phyloP scores from a whole-genome alignment of 73 alveolate genomes.

The Stentor roeselii region DNA sequence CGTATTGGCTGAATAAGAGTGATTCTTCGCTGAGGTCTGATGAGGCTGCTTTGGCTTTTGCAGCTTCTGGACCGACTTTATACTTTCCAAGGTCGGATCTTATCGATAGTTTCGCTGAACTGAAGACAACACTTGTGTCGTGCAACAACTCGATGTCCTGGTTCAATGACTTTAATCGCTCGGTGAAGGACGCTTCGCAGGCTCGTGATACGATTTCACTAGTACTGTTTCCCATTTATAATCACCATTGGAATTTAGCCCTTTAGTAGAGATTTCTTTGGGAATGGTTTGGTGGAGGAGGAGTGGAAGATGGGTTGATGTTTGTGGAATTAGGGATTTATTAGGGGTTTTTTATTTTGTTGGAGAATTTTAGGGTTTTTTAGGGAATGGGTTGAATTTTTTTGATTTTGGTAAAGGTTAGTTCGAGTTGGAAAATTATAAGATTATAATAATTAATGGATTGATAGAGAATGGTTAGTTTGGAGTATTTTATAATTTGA shows the following conservation, averaged over 20 bases:
- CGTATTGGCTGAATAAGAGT: neutral
- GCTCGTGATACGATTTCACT: constrained; percentile 25
- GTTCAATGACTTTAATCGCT: neutral
- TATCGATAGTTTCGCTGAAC: neutral
- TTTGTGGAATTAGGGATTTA: too few species aligned
- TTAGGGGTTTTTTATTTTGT: too few species aligned
- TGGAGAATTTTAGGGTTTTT: too few species aligned
- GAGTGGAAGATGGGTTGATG: too few species aligned
- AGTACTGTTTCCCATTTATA: constrained; percentile 22
- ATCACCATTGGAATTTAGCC: constrained; percentile 18
- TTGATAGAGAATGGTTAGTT: too few species aligned
- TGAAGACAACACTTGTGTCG: neutral
- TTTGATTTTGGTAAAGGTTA: too few species aligned
- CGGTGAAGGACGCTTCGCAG: neutral
- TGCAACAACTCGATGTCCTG: constrained; percentile 9
- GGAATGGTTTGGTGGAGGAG: too few species aligned
- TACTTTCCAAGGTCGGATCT: neutral
- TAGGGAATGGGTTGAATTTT: too few species aligned
- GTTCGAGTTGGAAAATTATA: too few species aligned
- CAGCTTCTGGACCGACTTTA: neutral
- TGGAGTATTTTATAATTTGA: too few species aligned
- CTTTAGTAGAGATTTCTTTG: too few species aligned
- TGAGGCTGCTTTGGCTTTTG: neutral
- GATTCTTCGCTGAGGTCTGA: constrained; percentile 16
- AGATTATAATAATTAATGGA: too few species aligned